These are phyloP conservation scores for Prunus fruticosa DNA, from an alignment of 306 rosid species.

Conservation along the genomic window DNA sequence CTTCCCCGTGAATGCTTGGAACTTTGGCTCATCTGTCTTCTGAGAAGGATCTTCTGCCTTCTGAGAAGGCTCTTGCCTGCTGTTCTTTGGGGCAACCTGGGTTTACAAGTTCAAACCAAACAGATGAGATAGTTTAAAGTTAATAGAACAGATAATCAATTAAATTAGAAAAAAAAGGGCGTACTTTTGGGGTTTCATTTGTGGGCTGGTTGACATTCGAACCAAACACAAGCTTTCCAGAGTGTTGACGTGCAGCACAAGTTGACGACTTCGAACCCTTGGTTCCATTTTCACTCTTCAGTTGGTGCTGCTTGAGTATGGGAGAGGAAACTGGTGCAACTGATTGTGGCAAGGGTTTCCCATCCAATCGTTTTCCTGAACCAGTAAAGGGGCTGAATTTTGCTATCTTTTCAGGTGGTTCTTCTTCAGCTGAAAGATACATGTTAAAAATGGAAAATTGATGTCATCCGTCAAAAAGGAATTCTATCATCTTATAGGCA, in stretches of 20 bases:
- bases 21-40: constrained; percentile 35
- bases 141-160: background rate
- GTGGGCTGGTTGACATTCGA: constrained; percentile 24
- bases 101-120: constrained; percentile 11
- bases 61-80: constrained; percentile 26
- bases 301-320: constrained; percentile 21
- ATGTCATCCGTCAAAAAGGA: background rate
- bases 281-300: constrained; percentile 20
- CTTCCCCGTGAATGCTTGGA: constrained; percentile 56
- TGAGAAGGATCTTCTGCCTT: constrained; percentile 27
- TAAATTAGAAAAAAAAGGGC: background rate
- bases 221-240: constrained; percentile 59
- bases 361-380: constrained; percentile 49
- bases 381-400: constrained; percentile 45
- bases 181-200: constrained; percentile 37
- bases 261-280: constrained; percentile 29
- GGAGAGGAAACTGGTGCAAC: constrained; percentile 30
- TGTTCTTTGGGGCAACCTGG: constrained; percentile 24
- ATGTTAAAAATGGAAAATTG: background rate
- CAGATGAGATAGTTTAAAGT: background rate
- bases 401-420: constrained; percentile 29
- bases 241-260: constrained; percentile 15
- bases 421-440: constrained; percentile 40
- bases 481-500: background rate
- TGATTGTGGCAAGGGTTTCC: constrained; percentile 34